phyloP scores from a whole-genome alignment of 495 filamentous ascomycete species.

The Astrothelium macrocarpum region DNA sequence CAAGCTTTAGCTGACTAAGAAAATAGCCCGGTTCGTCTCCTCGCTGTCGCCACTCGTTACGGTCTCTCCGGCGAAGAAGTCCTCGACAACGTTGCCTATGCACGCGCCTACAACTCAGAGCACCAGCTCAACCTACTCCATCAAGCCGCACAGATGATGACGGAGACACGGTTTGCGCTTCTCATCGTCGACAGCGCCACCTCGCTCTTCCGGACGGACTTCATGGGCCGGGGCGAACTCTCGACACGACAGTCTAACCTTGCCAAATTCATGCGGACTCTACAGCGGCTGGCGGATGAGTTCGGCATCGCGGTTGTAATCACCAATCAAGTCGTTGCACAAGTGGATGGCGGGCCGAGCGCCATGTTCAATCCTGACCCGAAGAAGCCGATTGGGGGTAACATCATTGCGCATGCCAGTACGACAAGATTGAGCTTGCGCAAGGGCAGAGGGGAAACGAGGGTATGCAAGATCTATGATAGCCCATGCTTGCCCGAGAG shows the following conservation, averaged over 20 bases:
- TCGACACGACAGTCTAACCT: constrained; percentile 83
- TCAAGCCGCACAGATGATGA: constrained; percentile 97
- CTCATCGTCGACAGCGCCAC: constrained; percentile 93
- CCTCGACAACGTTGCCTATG: constrained; percentile 95
- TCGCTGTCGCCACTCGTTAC: constrained; percentile 87
- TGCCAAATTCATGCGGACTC: constrained; percentile 91
- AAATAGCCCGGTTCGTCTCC: constrained; percentile 61
- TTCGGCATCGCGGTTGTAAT: constrained; percentile 98
- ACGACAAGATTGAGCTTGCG: constrained; percentile 85
- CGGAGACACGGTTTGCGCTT: constrained; percentile 91
- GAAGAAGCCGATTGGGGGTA: constrained; percentile 97
- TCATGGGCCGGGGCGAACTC: constrained; percentile 86
- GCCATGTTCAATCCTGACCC: constrained; percentile 99
- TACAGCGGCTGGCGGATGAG: constrained; percentile 91
- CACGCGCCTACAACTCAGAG: constrained; percentile 94
- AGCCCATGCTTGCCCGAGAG: constrained; percentile 93
- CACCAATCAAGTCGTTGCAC: constrained; percentile 96
- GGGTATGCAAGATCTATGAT: constrained; percentile 98
- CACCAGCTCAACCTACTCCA: constrained; percentile 91
- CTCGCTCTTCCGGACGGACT: constrained; percentile 90
- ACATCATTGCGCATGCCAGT: constrained; percentile 95
- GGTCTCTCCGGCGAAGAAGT: constrained; percentile 94
- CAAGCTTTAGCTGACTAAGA: neutral
- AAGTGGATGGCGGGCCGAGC: constrained; percentile 90
- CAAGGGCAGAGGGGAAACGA: constrained; percentile 89